Evolutionary conservation across 2,329 filamentous ascomycete genomes (phyloP), one percentile per base, ranked within the genome.

Genomic region (Macrophomina phaseolina): DNA sequence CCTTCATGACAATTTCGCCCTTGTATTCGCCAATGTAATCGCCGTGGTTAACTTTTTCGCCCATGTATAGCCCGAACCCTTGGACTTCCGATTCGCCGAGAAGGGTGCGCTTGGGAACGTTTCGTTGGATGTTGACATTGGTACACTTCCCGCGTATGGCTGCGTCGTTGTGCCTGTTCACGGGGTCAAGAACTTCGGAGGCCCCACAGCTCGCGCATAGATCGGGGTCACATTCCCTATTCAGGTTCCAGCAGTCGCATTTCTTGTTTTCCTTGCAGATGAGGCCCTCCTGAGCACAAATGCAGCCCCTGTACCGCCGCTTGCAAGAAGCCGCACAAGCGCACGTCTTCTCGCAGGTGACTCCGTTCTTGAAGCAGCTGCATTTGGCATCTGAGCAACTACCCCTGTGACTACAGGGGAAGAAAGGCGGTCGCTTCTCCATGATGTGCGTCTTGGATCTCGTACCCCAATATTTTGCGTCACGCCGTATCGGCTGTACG

Each of bases 21-120:
- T 88, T 88, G 75, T 95, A 95, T 75, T 95, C 92, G 38, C 91
- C 90, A 18, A 95, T 83, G 70, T 91, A 94, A n/a, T 91, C 89
- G 63, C 89, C 87, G 68, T 86, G 83, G 3, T 81, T 81, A 68
- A 93, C 88, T 65, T 87, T 82, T 73, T 92, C 89, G 4, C 88
- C 89, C 1, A 89, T 85, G 73, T 91, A 94, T 0, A 95, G 82
- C 0, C 92, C 92, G 69, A 93, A 92, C 0, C 92, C 92, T 65
- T 90, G 87, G 2, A 94, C 85, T 68, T 88, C 87, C 55, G 90
- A 93, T 64, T 89, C 83, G 2, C 91, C 92, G 5, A 93, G 81
- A 3, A 92, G 78, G 0, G 92, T 86, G 3, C 85, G 83, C 73
- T 90, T 92, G 30, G 86, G 81, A 4, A 87, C 81, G 14, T 87